phyloP scores from a whole-genome alignment of 208 protist species.

The Trypanosoma vivax region DNA sequence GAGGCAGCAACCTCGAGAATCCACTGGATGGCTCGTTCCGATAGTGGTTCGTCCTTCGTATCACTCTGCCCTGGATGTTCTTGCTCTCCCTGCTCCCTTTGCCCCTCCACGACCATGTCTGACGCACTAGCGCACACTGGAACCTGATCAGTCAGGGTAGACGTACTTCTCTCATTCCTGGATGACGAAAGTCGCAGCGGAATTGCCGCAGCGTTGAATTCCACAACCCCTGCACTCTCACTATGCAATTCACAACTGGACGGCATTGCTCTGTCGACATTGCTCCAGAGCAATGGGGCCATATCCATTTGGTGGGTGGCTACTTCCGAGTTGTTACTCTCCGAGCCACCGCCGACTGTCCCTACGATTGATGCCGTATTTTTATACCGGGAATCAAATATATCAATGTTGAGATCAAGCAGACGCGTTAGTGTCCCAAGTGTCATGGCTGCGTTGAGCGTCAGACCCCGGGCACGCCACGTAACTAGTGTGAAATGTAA shows the following conservation, averaged over 20 bases:
- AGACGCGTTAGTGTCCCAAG: slow-evolving; percentile 8
- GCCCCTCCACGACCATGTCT: background rate
- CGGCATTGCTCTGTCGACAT: no score
- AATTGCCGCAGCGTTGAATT: no score
- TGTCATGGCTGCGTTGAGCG: slow-evolving; percentile 16
- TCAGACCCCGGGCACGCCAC: slow-evolving; percentile 10
- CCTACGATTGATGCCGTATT: no score
- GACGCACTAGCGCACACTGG: background rate
- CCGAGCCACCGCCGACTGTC: no score
- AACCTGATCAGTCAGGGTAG: no score
- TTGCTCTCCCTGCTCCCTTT: background rate
- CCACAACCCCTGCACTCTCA: no score
- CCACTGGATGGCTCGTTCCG: slow-evolving; percentile 26
- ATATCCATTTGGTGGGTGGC: no score
- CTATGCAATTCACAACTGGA: no score
- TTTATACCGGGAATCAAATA: slow-evolving; percentile 2
- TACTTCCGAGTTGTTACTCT: no score
- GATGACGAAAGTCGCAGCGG: no score
- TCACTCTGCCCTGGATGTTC: background rate
- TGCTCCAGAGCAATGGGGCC: no score
- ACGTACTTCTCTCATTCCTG: no score
- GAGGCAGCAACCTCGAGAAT: slow-evolving; percentile 30
- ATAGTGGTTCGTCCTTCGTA: background rate
- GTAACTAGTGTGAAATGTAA: slow-evolving; percentile 11
- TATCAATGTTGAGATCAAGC: slow-evolving; percentile 13